A percentile compares a stretch with the other conserved stretches of the same genome.
Evolutionary conservation across 192 early-diverging fungal species (phyloP).

Genomic region (Dissophora globulifera): DNA sequence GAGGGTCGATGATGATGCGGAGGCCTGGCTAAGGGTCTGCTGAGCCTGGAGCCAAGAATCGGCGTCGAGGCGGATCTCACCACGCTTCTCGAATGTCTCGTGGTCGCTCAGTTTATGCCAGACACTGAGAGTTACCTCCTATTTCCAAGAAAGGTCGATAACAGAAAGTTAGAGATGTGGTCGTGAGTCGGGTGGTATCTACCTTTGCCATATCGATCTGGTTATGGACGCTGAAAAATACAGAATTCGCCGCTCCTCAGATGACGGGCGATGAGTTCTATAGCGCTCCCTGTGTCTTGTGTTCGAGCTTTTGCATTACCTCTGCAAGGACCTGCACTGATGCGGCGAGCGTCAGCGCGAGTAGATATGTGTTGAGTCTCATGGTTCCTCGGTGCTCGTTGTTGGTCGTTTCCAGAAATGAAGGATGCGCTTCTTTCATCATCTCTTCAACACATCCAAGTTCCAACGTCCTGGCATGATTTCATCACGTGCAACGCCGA

Average conservation of each 20-base stretch:
- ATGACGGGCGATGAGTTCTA: no score
- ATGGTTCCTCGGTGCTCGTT: conserved; percentile 12
- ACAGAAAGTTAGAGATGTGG: no score
- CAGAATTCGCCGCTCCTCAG: no score
- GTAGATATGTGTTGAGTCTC: conserved; percentile 38
- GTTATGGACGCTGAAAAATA: no score
- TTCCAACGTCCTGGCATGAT: no score
- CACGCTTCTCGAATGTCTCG: conserved; percentile 48
- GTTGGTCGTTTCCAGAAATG: background rate
- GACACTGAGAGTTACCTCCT: conserved; percentile 50
- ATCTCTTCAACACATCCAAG: no score
- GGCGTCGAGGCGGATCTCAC: conserved; percentile 40
- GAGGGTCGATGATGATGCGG: background rate
- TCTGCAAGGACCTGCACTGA: conserved; percentile 45
- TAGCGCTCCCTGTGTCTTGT: no score
- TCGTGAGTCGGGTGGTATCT: background rate
- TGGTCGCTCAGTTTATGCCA: conserved; percentile 51
- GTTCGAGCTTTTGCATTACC: no score
- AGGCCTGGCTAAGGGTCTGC: conserved; percentile 6
- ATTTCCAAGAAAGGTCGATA: no score
- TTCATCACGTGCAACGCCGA: no score
- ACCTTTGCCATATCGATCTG: background rate
- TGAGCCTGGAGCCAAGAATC: conserved; percentile 24
- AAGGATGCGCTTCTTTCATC: no score
- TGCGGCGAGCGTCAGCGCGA: conserved; percentile 36